Base-by-base conservation (phyloP, 331 rosid genomes). In the Prunus yedoensis region DNA sequence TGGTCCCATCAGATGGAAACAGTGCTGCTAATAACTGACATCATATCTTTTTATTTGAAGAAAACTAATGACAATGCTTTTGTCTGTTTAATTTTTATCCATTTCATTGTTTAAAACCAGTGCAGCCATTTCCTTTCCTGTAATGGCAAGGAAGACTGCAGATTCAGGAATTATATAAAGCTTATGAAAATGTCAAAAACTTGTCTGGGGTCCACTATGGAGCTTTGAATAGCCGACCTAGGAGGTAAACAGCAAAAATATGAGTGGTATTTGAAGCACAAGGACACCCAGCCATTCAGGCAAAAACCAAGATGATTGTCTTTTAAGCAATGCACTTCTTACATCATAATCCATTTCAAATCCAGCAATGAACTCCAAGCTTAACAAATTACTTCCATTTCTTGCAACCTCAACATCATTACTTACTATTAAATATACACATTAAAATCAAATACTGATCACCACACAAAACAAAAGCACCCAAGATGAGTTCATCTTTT, bases 311-410 rank as follows among this genome's bases (percentile, higher is more conserved):
- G 75, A 54, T 71, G 28, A 17, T 85, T 82, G 86, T 84, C 93
- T 87, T 87, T 27, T 28, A 93, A 93, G 96, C 91, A 85, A 93
- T 27, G 85, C 74, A 73, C 76, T 67, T 79, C 88, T 87, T 79
- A 77, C 67, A 71, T 72, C 66, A 21, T 74, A 79, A 84, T 81
- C 84, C 16, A 86, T 63, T 30, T 74, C 81, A 80, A 79, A 83
- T 50, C 91, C 86, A 87, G 98, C 41, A 91, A 93, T 93, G 92
- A 85, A 88, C 92, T 89, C 96, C 85, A 93, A 88, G 96, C 83
- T 78, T 84, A 50, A 30, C 23, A 32, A 75, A 17, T 84, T 67
- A 70, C 91, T 88, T 89, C 84, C 58, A 76, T 75, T 85, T 82
- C 79, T 64, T 62, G 83, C 97, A 91, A 89, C 77, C 88, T 35